These are phyloP conservation scores for Protea cynaroides DNA, from an alignment of 164 flowering plant genomes.

Conservation along the genomic window DNA sequence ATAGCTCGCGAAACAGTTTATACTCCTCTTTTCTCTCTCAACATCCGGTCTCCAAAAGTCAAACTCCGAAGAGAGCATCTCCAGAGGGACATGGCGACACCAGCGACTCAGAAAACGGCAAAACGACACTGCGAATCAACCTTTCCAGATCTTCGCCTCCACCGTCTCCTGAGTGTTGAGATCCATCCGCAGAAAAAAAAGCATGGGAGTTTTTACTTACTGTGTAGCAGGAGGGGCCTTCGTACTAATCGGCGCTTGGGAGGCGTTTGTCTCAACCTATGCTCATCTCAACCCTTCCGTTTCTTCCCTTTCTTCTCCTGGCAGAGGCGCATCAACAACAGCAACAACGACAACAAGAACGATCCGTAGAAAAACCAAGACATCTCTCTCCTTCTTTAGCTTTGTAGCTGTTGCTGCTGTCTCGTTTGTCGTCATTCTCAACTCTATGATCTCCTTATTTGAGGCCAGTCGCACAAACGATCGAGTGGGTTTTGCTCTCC, in stretches of 20 bases:
- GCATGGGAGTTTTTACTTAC: conserved; percentile 59
- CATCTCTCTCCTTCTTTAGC: conserved; percentile 15
- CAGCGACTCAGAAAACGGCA: no score
- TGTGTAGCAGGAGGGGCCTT: conserved; percentile 56
- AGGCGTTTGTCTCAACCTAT: conserved; percentile 30
- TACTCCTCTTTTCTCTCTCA: no score
- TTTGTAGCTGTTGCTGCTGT: conserved; percentile 22
- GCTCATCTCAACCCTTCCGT: conserved; percentile 12
- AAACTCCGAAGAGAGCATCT: no score
- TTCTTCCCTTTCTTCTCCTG: conserved; percentile 13
- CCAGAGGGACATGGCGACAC: no score
- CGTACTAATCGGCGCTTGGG: conserved; percentile 55
- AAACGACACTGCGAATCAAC: no score
- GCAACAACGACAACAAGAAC: neutral
- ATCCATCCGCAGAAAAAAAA: no score
- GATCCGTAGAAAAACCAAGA: neutral
- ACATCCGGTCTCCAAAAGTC: no score
- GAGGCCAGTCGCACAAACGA: conserved; percentile 44
- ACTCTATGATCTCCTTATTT: conserved; percentile 49
- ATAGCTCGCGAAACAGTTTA: no score
- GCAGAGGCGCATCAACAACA: neutral
- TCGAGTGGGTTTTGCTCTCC: conserved; percentile 53
- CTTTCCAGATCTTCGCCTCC: no score
- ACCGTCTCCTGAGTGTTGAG: no score
- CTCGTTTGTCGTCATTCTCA: conserved; percentile 38